Base-by-base conservation (phyloP, 2,329 filamentous ascomycete species). In the Colletotrichum sansevieriae region DNA sequence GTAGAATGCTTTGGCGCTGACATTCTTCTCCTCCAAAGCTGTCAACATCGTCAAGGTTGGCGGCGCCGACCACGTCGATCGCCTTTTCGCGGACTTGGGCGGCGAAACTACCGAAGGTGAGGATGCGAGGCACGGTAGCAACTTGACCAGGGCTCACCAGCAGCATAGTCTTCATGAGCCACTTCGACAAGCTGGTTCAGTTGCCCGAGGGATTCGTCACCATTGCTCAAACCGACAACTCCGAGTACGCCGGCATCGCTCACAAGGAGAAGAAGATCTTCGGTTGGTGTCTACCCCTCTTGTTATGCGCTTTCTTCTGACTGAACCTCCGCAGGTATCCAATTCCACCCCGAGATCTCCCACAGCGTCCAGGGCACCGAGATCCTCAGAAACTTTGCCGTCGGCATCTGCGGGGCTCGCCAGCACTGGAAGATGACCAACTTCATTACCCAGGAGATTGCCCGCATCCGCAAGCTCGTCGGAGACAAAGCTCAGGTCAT, bases 401-500 rank as follows among this genome's bases (percentile, higher is more conserved):
- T 97, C 67, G 85, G 87, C 20, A 97, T 98, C 71, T 98, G 95
- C 80, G 87, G 88, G 35, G 93, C 92, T 4, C 81, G 85, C 68
- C 86, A 89, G 67, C 88, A 93, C 77, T 98, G 95, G 95, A 90
- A 87, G 3, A 98, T 98, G 95, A 84, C 84, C 65, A 90, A 92
- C 74, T 98, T 98, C 75, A 85, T 93, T 9, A 88, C 93, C 71
- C 87, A 92, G 75, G 94, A 97, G 80, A 92, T 98, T 72, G 80
- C 83, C 46, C 87, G 94, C 65, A 98, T 98, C 76, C 86, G 93
- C 35, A 86, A 90, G 33, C 84, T 97, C 39, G 94, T 98, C 47
- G 96, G 96, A 22, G 87, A 91, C 33, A 91, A 87, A 64, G 94
- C 88, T 1, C 95, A 96, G 76, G 95, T 97, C 61, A 89, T 95